Evolutionary conservation across 2,329 filamentous ascomycete species (phyloP), one percentile per base, ranked within the genome.

Genomic region (Fonsecaea multimorphosa): DNA sequence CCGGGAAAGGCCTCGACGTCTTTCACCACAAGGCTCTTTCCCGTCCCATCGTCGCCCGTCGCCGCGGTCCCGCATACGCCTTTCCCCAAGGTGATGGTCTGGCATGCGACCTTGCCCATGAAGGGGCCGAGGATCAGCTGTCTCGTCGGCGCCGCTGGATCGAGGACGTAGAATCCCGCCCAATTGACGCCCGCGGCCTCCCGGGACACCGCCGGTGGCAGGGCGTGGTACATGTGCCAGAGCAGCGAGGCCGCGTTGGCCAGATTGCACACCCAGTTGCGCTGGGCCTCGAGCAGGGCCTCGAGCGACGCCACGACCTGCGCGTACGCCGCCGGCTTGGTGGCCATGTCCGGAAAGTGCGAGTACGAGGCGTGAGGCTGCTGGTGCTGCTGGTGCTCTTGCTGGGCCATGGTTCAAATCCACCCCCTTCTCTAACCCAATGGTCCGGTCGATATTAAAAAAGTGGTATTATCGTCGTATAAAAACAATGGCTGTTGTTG

Each of bases 301-400:
- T 71, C 69, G 9, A 79, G 70, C 62, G 80, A 76, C 16, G 75
- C 68, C 24, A 81, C 70, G 16, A 83, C 71, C 63, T 81, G 78
- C 1, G 72, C 69, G 70, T 82, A 83, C 36, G 81, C 74, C 44
- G 81, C 76, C 46, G 72, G 71, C 72, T 83, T 83, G 61, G 76
- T 77, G 52, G 72, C 56, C 19, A 72, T 74, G 29, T 73, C 67
- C 36, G 73, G 67, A 71, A 83, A 83, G 68, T 77, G 76, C n/a
- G 81, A 79, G 24, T 79, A 75, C 71, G 82, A 80, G 65, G 81
- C 81, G 76, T 83, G 81, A 64, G 79, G 79, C 81, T 82, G 63
- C 8, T 29, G 9, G 27, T 2, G 29, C n/a, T n/a, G n/a, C n/a
- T n/a, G n/a, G n/a, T n/a, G n/a, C n/a, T n/a, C n/a, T n/a, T n/a